phyloP scores from a whole-genome alignment of 768 basidiomycete species.

The Suillus placidus region DNA sequence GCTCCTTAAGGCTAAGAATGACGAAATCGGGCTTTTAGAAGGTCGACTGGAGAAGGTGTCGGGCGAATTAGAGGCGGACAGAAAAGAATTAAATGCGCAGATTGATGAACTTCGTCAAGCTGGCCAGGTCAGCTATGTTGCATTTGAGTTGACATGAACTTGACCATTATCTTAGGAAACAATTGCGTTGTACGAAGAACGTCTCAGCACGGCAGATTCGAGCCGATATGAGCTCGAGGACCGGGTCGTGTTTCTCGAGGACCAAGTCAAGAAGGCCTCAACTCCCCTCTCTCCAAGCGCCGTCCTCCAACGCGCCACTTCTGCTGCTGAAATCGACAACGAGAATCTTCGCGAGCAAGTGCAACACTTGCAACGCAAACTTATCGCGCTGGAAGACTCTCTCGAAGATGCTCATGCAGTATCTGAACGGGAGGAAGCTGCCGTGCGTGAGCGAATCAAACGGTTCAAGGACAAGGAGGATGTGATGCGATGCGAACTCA shows the following conservation, averaged over 20 bases:
- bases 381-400: constrained; percentile 76
- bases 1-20: constrained; percentile 56
- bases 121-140: constrained; percentile 65
- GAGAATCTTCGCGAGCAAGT: constrained; percentile 89
- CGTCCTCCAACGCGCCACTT: constrained; percentile 46
- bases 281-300: constrained; percentile 38
- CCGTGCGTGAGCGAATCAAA: constrained; percentile 62
- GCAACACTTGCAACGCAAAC: constrained; percentile 81
- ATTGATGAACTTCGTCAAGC: constrained; percentile 86
- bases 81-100: constrained; percentile 66
- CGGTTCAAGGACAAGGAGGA: constrained; percentile 77
- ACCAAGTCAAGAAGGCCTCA: constrained; percentile 39
- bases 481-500: constrained; percentile 68
- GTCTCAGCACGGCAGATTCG: constrained; percentile 68
- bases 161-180: constrained; percentile 64
- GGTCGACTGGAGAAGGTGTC: constrained; percentile 47
- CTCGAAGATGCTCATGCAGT: constrained; percentile 75
- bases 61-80: constrained; percentile 57
- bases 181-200: constrained; percentile 93
- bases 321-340: constrained; percentile 92
- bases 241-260: constrained; percentile 59
- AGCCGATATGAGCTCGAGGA: constrained; percentile 81
- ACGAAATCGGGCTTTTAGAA: constrained; percentile 61
- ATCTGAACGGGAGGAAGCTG: constrained; percentile 74
- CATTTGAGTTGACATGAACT: constrained; percentile 5